Evolutionary conservation across 345 rosid species (phyloP), one percentile per base, ranked within the genome.

Genomic region (Limnanthes douglasii): DNA sequence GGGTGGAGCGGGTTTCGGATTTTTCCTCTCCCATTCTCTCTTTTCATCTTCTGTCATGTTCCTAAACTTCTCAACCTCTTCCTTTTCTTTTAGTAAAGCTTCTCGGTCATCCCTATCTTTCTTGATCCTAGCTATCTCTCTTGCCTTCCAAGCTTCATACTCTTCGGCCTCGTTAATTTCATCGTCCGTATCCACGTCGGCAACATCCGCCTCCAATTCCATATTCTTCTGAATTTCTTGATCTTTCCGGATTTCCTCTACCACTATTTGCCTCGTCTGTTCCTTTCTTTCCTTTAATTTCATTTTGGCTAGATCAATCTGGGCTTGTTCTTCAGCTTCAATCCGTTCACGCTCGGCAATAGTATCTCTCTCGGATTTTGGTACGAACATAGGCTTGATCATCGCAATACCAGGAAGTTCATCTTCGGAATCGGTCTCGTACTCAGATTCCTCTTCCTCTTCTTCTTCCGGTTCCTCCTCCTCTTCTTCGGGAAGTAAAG

Each of bases 1-100:
- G 32, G 10, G 15, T 1, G 73, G 48, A 6, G 68, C 59, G 22
- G 72, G 53, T 53, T 75, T 79, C 0, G 78, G 85, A 43, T 75
- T 72, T 67, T 63, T 79, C 64, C 93, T 62, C 64, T 79, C 93
- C 78, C 73, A 79, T 8, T 79, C 93, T 39, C 86, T 67, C 53
- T 78, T 72, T 64, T 79, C 86, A 20, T 75, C 82, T 53, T 75
- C 93, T 3, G 93, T 79, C 93, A 79, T 79, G 39, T 65, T 69
- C 54, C 93, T 67, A 34, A 75, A 57, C 60, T 44, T 75, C 74
- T 79, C 93, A 26, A 69, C 43, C 46, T 79, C 93, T 50, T 79
- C 93, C 65, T 51, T 79, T 53, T 60, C 82, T 73, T 68, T 75
- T 42, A 72, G 11, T 73, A 75, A 72, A 27, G 82, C 72, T 39